Conservation (phyloP, 345 rosid species). For the Sisymbrium altissimum region DNA sequence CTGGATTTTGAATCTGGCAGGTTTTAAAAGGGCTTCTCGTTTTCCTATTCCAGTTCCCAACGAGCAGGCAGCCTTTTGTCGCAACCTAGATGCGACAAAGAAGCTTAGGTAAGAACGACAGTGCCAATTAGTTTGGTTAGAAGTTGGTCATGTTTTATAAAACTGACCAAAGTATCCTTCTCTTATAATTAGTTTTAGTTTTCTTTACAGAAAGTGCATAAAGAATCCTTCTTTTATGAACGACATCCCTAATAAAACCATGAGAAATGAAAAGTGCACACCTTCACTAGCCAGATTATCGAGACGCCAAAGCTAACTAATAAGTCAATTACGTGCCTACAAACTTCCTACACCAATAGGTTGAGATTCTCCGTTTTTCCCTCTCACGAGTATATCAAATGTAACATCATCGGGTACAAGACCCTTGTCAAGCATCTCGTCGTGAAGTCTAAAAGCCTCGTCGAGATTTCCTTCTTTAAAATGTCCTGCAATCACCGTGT, state of each 20-base stretch:
- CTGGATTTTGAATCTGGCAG: too few species aligned
- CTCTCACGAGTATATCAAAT: constrained; percentile 61
- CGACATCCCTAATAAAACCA: not conserved
- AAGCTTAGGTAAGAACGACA: not conserved
- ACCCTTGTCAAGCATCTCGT: constrained; percentile 85
- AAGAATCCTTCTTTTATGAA: not conserved
- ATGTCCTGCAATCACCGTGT: constrained; percentile 57
- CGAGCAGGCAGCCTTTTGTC: not conserved
- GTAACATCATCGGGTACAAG: constrained; percentile 63
- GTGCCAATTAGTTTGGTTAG: not conserved
- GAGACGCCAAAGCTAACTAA: constrained; percentile 11
- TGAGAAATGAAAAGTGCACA: constrained; percentile 7
- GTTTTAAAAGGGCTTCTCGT: not conserved
- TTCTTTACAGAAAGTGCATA: not conserved
- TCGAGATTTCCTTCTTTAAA: constrained; percentile 63
- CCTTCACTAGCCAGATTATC: constrained; percentile 18
- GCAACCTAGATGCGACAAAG: constrained; percentile 2
- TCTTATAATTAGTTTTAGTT: not conserved
- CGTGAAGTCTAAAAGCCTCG: constrained; percentile 70
- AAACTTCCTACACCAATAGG: constrained; percentile 31
- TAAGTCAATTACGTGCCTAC: not conserved
- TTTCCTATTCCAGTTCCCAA: not conserved
- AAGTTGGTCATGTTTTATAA: not conserved
- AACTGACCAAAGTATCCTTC: too few species aligned
- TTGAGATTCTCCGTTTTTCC: constrained; percentile 34